Evolutionary conservation across 2,329 filamentous ascomycete species (phyloP), one percentile per base, ranked within the genome.

Genomic region (Gaeumannomyces sp.): DNA sequence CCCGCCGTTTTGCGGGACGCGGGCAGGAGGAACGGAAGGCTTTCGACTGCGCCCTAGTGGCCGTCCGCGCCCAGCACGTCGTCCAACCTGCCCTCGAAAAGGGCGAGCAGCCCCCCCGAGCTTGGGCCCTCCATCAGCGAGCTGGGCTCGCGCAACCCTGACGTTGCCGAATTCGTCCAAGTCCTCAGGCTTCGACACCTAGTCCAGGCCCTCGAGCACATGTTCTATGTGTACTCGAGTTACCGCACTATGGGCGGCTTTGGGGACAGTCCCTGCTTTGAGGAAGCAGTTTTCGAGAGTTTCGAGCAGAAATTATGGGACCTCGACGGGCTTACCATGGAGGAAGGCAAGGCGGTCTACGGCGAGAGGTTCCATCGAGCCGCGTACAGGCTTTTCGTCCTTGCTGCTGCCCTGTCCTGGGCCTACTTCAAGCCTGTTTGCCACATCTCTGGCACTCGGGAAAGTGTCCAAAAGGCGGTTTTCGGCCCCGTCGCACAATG

Each of bases 41-140:
- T n/a, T 58, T 58, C 56, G 56, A 58, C 56, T 58, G 25, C 28
- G 56, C 56, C 56, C 56, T 58, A 8, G 28, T 58, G 16, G 56
- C 56, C 6, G 56, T 58, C 56, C 56, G 56, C 22, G 56, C 56
- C 25, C 56, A 58, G 56, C 56, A n/a, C n/a, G 56, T 58, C 13
- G 56, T 58, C n/a, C n/a, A 58, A 28, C 22, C n/a, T n/a, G 56
- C 56, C 13, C 56, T 58, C 11, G 56, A 58, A 28, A 58, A 4
- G 19, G 56, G n/a, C n/a, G 56, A 25, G n/a, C 56, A 14, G 56
- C n/a, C 56, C 56, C 14, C 56, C 56, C 7, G 28, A 58, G 28
- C 56, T 58, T 11, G 56, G 56, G 7, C n/a, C 56, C 29, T 29
- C 29, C n/a, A 58, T 58, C 16, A 8, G 28, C 13, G 6, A 28